phyloP scores from a whole-genome alignment of 78 protist genomes.

The Dictyostelium purpureum region DNA sequence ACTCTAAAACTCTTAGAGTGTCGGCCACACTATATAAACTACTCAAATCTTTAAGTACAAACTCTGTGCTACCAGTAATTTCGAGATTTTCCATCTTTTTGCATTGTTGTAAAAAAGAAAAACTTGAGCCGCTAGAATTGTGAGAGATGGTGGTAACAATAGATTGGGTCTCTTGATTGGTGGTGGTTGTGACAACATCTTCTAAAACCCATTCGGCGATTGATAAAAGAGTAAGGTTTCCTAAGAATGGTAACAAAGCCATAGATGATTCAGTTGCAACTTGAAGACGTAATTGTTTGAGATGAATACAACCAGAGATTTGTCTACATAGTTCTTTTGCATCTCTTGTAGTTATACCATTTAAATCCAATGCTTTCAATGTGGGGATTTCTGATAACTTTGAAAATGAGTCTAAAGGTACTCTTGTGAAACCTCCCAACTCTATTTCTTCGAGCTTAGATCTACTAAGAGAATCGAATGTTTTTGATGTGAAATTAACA shows the following conservation, averaged over 20 bases:
- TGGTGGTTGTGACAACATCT: background rate
- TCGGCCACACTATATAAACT: background rate
- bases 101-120: slow-evolving; percentile 14
- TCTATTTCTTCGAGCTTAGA: background rate
- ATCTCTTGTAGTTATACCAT: background rate
- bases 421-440: slow-evolving; percentile 44
- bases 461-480: background rate
- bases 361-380: slow-evolving; percentile 29
- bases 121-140: background rate
- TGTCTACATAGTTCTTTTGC: background rate
- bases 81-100: slow-evolving; percentile 11
- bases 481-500: background rate
- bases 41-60: background rate
- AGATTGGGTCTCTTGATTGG: slow-evolving; percentile 31
- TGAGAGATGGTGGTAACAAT: background rate
- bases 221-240: background rate
- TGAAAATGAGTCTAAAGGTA: background rate
- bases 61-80: background rate
- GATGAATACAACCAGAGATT: slow-evolving; percentile 1
- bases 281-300: slow-evolving; percentile 2
- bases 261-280: slow-evolving; percentile 11
- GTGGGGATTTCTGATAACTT: slow-evolving; percentile 3
- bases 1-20: slow-evolving; percentile 29
- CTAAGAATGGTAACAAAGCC: slow-evolving; percentile 22
- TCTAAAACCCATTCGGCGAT: slow-evolving; percentile 54